phyloP scores from a whole-genome alignment of 108 stramenopile genomes.

The Stephanodiscus minutulus region DNA sequence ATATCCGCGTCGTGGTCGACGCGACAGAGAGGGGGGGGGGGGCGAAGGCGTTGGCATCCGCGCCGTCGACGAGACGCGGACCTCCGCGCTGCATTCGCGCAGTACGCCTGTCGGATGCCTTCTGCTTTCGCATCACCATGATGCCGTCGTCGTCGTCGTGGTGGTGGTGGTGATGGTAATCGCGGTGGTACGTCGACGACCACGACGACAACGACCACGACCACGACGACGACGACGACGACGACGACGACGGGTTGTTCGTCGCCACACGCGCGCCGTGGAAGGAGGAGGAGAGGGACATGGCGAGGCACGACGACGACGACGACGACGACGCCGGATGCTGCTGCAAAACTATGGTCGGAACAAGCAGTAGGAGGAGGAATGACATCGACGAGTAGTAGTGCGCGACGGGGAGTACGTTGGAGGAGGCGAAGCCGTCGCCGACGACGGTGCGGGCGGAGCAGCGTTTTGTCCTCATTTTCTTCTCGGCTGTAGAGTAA shows the following conservation, averaged over 20 bases:
- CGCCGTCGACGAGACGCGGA: conserved; percentile 24
- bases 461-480: too few species aligned
- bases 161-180: neutral
- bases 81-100: conserved; percentile 64
- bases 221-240: neutral
- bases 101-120: conserved; percentile 82
- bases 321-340: neutral
- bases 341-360: neutral
- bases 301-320: neutral
- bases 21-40: conserved; percentile 7
- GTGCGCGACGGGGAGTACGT: too few species aligned
- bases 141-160: neutral
- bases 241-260: neutral
- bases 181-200: neutral
- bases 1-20: conserved; percentile 18
- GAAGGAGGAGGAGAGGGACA: conserved; percentile 26
- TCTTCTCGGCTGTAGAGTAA: too few species aligned
- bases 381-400: too few species aligned
- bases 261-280: conserved; percentile 14
- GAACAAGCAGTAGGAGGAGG: neutral
- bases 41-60: neutral
- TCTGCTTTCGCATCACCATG: conserved; percentile 82
- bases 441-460: neutral
- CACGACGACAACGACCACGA: too few species aligned
- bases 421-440: neutral